phyloP scores from a whole-genome alignment of 2,329 filamentous ascomycete species.

The Nemania sp. region DNA sequence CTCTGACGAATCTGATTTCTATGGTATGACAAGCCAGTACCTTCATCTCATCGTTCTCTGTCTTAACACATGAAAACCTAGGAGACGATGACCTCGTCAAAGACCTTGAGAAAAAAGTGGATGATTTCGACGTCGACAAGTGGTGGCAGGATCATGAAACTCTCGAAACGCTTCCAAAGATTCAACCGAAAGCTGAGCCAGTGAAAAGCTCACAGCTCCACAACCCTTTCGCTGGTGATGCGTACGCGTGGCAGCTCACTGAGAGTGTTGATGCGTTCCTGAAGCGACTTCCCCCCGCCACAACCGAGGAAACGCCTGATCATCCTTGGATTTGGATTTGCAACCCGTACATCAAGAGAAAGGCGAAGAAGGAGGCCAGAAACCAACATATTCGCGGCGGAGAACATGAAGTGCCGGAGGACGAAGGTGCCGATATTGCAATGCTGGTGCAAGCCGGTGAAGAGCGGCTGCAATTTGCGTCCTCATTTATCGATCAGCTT shows the following conservation, averaged over 20 bases:
- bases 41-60: background rate
- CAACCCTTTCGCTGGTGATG: conserved; percentile 62
- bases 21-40: conserved; percentile 47
- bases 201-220: conserved; percentile 45
- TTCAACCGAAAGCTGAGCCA: conserved; percentile 23
- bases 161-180: conserved; percentile 30
- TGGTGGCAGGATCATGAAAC: conserved; percentile 51
- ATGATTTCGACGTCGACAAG: conserved; percentile 52
- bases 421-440: conserved; percentile 50
- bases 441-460: conserved; percentile 58
- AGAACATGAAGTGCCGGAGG: conserved; percentile 55
- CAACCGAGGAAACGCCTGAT: conserved; percentile 51
- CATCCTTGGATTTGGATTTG: conserved; percentile 74
- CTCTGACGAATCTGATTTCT: conserved; percentile 61
- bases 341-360: conserved; percentile 61
- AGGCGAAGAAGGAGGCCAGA: conserved; percentile 40
- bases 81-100: conserved; percentile 58
- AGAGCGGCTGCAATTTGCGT: conserved; percentile 53
- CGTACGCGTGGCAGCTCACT: conserved; percentile 63
- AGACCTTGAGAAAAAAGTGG: conserved; percentile 54
- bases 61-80: conserved; percentile 40
- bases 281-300: conserved; percentile 67
- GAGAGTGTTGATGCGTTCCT: conserved; percentile 71
- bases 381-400: conserved; percentile 49
- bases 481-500: conserved; percentile 55